A percentile compares a stretch with the other conserved stretches of the same genome.
Conservation (phyloP, 2,329 filamentous ascomycete genomes). For the Daldinia sp. region DNA sequence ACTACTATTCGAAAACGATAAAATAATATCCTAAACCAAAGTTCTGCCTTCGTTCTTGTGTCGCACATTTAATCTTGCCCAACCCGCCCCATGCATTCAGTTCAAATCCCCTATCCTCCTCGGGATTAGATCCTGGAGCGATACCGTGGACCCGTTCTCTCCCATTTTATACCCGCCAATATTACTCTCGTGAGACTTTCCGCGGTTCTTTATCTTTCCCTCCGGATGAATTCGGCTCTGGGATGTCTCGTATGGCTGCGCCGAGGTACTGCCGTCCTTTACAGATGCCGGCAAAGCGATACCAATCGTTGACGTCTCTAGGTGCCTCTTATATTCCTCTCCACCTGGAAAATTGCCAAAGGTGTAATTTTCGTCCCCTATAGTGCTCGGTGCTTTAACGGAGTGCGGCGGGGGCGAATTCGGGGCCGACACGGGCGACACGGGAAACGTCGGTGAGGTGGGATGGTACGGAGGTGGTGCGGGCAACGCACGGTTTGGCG, state of each 20-base stretch:
- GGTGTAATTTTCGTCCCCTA: not conserved
- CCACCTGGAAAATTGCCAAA: not conserved
- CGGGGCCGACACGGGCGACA: slow-evolving; percentile 25
- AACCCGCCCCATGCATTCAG: not conserved
- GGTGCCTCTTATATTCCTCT: not conserved
- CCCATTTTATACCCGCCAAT: slow-evolving; percentile 16
- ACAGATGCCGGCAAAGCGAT: slow-evolving; percentile 33
- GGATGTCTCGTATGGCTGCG: slow-evolving; percentile 36
- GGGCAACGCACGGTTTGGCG: slow-evolving; percentile 56
- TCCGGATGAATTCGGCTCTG: slow-evolving; percentile 50
- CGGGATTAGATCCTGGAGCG: slow-evolving; percentile 39
- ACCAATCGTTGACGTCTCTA: not conserved
- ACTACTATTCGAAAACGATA: not conserved
- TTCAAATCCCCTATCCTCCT: slow-evolving; percentile 42
- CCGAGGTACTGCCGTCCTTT: slow-evolving; percentile 45
- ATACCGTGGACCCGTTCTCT: slow-evolving; percentile 13
- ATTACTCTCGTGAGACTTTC: not conserved
- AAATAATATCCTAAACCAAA: not conserved
- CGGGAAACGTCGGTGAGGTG: slow-evolving; percentile 39
- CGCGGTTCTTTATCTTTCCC: not conserved
- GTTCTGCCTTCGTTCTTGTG: not conserved
- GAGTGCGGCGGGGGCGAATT: slow-evolving; percentile 13
- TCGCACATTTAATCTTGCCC: not conserved
- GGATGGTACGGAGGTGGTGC: slow-evolving; percentile 40
- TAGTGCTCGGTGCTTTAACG: not conserved